Percentiles rank a stretch among this genome's conserved stretches.
These are phyloP conservation scores for Haplosporangium gracile DNA, from an alignment of 192 early-diverging fungal species.

Conservation along the genomic window DNA sequence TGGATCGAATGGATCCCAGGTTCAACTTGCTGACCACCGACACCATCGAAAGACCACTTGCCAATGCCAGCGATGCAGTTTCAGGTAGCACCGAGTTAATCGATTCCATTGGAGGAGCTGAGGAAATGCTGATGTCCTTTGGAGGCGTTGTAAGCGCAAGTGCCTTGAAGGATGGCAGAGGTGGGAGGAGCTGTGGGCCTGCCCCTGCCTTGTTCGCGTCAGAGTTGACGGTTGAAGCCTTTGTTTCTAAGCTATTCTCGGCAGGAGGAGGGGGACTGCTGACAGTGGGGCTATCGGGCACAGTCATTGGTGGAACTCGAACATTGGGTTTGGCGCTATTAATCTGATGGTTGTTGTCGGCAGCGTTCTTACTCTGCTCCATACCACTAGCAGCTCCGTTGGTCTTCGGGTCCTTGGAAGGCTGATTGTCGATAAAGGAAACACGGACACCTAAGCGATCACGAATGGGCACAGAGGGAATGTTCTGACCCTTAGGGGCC, in stretches of 20 bases:
- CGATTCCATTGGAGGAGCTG: conserved; percentile 4
- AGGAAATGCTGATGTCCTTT: conserved; percentile 26
- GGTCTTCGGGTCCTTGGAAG: conserved; percentile 12
- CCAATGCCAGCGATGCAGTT: conserved; percentile 41
- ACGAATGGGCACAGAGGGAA: conserved; percentile 33
- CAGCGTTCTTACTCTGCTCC: background rate
- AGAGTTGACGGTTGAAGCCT: background rate
- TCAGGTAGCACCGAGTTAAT: conserved; percentile 34
- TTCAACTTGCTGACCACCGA: conserved; percentile 30
- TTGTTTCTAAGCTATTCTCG: background rate
- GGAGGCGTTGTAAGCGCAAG: conserved; percentile 42
- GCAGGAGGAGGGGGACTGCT: background rate
- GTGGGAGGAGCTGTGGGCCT: conserved; percentile 40
- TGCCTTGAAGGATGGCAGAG: conserved; percentile 41
- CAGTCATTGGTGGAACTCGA: conserved; percentile 2
- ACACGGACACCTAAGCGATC: conserved; percentile 31
- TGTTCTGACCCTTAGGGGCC: conserved; percentile 13
- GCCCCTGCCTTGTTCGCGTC: background rate
- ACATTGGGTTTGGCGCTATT: conserved; percentile 6
- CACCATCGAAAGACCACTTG: conserved; percentile 36
- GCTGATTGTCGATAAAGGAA: conserved; percentile 17
- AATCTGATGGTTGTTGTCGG: conserved; percentile 6
- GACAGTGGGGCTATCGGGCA: conserved; percentile 41
- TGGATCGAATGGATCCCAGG: conserved; percentile 19
- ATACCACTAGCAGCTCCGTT: background rate